phyloP scores from a whole-genome alignment of 2,329 filamentous ascomycete genomes.

The Chaetomium sp. region DNA sequence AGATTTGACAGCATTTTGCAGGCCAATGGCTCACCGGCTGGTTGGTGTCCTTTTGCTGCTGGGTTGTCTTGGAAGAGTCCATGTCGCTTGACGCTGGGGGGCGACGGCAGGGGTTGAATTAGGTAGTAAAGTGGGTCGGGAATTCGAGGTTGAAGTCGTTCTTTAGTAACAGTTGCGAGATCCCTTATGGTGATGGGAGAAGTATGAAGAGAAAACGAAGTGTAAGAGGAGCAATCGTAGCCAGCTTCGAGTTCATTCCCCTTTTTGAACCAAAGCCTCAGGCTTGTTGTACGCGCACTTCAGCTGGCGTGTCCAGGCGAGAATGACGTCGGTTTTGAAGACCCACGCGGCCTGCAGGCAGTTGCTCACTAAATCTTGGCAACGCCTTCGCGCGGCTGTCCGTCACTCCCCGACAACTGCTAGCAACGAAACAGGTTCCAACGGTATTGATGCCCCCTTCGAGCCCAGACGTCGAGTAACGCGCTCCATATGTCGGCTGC shows the following conservation, averaged over 20 bases:
- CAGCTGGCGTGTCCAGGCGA: neutral
- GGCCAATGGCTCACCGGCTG: constrained; percentile 29
- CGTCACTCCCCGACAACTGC: constrained; percentile 1
- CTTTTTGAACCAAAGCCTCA: constrained; percentile 1
- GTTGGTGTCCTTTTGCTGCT: constrained; percentile 35
- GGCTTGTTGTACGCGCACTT: neutral
- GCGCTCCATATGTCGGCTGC: constrained; percentile 54
- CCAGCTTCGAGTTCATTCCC: neutral
- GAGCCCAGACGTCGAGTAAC: constrained; percentile 3
- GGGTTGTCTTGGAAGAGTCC: constrained; percentile 28
- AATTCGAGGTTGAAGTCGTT: neutral
- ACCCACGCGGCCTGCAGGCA: constrained; percentile 3
- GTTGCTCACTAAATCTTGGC: neutral
- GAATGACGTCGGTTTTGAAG: constrained; percentile 13
- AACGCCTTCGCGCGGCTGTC: neutral
- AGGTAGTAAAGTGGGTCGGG: constrained; percentile 11
- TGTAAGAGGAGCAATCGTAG: neutral
- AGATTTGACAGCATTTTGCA: neutral
- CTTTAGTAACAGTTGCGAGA: constrained; percentile 21
- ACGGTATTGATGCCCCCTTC: neutral
- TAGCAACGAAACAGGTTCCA: neutral
- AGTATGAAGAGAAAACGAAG: neutral
- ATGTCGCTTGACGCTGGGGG: constrained; percentile 33
- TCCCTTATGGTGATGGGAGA: neutral
- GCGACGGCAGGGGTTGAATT: constrained; percentile 1